phyloP scores from a whole-genome alignment of 768 basidiomycete species.

The Mycena leptocephala region DNA sequence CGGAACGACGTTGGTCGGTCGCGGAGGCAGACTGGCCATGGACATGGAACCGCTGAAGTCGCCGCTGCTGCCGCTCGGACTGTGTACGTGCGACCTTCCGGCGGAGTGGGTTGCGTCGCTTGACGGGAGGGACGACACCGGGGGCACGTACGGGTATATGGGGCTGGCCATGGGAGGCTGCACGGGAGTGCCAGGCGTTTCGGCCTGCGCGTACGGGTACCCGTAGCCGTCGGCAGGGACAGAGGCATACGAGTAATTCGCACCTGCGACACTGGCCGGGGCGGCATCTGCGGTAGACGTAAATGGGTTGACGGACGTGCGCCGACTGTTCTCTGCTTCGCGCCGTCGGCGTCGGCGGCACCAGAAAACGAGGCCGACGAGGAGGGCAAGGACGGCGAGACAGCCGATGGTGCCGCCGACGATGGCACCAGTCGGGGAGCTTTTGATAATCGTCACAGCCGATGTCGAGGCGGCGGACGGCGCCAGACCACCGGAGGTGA shows the following conservation, averaged over 20 bases:
- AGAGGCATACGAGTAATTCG: slow-evolving; percentile 13
- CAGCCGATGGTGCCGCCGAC: slow-evolving; percentile 37
- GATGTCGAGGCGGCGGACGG: slow-evolving; percentile 4
- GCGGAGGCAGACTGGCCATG: background rate
- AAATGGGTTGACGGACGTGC: slow-evolving; percentile 19
- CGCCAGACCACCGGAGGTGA: background rate
- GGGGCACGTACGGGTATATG: slow-evolving; percentile 1
- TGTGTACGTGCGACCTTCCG: background rate
- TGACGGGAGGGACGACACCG: background rate
- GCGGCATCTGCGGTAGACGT: background rate
- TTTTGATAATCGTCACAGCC: slow-evolving; percentile 6
- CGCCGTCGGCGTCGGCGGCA: slow-evolving; percentile 21
- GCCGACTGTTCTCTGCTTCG: background rate
- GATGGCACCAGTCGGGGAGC: slow-evolving; percentile 34
- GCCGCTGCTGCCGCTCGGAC: slow-evolving; percentile 4
- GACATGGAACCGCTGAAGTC: background rate
- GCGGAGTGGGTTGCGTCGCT: background rate
- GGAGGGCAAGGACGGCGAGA: slow-evolving; percentile 12
- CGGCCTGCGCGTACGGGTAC: background rate
- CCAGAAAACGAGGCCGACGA: slow-evolving; percentile 30
- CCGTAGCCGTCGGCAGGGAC: background rate
- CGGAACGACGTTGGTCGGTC: background rate
- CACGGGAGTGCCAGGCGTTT: background rate
- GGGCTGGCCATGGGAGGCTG: background rate
- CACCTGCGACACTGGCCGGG: slow-evolving; percentile 1